Evolutionary conservation across 768 basidiomycete species (phyloP).

Genomic region (Phylloporus sp.): DNA sequence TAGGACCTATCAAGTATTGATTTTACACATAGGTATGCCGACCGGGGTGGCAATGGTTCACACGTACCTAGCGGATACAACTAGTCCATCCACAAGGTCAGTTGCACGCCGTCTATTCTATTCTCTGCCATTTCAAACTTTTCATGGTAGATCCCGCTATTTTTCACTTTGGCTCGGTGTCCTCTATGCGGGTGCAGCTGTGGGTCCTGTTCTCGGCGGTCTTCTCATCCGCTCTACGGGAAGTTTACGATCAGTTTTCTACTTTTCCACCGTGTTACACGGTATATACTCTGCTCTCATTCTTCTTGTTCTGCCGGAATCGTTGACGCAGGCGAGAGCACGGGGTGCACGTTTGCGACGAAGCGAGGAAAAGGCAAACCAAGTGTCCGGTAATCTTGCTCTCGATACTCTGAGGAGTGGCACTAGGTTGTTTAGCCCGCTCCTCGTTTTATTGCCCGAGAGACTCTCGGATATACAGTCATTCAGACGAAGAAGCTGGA

Average conservation of each 20-base stretch:
- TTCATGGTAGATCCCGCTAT: constrained; percentile 47
- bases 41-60: constrained; percentile 50
- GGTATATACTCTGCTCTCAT: constrained; percentile 45
- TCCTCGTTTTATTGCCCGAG: constrained; percentile 59
- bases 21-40: constrained; percentile 43
- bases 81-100: constrained; percentile 52
- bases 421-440: constrained; percentile 67
- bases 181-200: constrained; percentile 66
- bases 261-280: constrained; percentile 52
- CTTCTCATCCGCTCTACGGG: constrained; percentile 58
- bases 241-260: constrained; percentile 64
- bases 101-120: background rate
- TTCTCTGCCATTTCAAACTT: constrained; percentile 3
- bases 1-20: background rate
- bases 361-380: constrained; percentile 10
- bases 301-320: constrained; percentile 73
- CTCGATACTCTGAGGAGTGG: constrained; percentile 35
- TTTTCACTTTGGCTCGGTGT: constrained; percentile 68
- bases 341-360: constrained; percentile 18
- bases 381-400: background rate
- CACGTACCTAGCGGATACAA: constrained; percentile 70
- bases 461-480: constrained; percentile 32
- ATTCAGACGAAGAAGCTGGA: constrained; percentile 52
- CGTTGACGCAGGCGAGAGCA: constrained; percentile 53
- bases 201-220: constrained; percentile 74